Percentiles rank a stretch among this genome's conserved stretches.
phyloP scores from a whole-genome alignment of 2,329 filamentous ascomycete species.

The Shiraia bambusicola region DNA sequence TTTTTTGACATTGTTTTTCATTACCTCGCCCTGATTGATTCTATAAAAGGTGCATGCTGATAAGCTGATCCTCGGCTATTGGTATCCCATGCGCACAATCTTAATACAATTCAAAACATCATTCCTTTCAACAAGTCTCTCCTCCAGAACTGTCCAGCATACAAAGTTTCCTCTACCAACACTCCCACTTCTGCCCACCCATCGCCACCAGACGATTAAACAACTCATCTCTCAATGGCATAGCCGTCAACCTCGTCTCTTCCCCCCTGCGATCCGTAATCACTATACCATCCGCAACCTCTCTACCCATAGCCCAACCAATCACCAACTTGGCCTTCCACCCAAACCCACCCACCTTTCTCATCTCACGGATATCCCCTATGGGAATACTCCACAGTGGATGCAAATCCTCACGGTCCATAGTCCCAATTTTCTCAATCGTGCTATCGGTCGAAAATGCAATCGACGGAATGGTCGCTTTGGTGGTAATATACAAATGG shows the following conservation, averaged over 20 bases:
- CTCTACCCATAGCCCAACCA: constrained; percentile 72
- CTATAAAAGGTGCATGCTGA: background rate
- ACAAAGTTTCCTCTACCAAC: constrained; percentile 54
- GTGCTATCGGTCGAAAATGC: constrained; percentile 61
- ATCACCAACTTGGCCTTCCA: constrained; percentile 85
- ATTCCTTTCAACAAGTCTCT: background rate
- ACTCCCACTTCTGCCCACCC: constrained; percentile 81
- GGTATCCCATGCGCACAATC: constrained; percentile 6
- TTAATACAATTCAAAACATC: background rate
- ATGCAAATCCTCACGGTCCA: constrained; percentile 54
- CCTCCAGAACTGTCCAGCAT: background rate
- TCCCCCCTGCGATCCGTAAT: constrained; percentile 61
- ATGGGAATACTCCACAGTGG: constrained; percentile 71
- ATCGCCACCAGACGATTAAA: constrained; percentile 79
- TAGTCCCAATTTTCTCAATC: constrained; percentile 49
- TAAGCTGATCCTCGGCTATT: background rate
- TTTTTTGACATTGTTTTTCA: too few relatives aligned
- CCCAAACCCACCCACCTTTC: constrained; percentile 77
- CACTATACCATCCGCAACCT: constrained; percentile 74
- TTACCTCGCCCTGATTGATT: too few relatives aligned
- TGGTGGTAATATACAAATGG: constrained; percentile 68
- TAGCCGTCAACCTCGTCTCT: constrained; percentile 66
- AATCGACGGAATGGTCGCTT: constrained; percentile 67
- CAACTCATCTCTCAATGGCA: constrained; percentile 71
- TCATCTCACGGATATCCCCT: constrained; percentile 69